Base-by-base conservation (phyloP, 2,329 filamentous ascomycete genomes). In the Mycosphaerella sp. region DNA sequence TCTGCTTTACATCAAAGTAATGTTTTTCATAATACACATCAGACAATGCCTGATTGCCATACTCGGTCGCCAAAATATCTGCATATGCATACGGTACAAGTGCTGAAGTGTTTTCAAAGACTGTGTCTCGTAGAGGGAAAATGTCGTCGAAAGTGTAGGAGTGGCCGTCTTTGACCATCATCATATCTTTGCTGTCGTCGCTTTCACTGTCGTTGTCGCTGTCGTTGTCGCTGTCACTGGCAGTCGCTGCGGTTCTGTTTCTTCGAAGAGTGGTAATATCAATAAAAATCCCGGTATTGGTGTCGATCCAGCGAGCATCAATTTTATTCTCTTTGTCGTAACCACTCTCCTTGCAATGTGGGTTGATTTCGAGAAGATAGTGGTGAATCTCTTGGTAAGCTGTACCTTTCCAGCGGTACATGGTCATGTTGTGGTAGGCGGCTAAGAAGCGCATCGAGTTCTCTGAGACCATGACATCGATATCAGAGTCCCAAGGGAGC, bases 261-360 rank as follows among this genome's bases (percentile, higher is more conserved):
- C 71, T 71, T 48, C 79, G 72, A 4, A 83, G 70, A 5, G 79
- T 77, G 0, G 80, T 83, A 56, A 84, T 81, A 63, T 84, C 81
- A 60, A 84, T 82, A 61, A 81, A 84, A 0, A 83, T 66, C 0
- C 81, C 81, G 0, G 77, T 81, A 0, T 75, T 70, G 17, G 72
- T 81, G 62, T 83, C 80, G 56, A 83, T 81, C 80, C 80, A 84
- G 21, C 81, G 72, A 8, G 76, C 80, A 62, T 84, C 80, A 51
- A 84, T 83, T 32, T 78, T 72, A 56, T 84, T 84, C 46, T 74
- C 60, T 10, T 52, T 66, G 59, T 83, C 81, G 4, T 67, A 49
- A 0, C 67, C 73, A 2, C 70, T 72, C 21, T 71, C 68, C 53
- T 77, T 73, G 61, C 76, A 81, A 59, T 80, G 70, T 8, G 80